These are phyloP conservation scores for Draba incana DNA, from an alignment of 345 rosid species.

Conservation along the genomic window DNA sequence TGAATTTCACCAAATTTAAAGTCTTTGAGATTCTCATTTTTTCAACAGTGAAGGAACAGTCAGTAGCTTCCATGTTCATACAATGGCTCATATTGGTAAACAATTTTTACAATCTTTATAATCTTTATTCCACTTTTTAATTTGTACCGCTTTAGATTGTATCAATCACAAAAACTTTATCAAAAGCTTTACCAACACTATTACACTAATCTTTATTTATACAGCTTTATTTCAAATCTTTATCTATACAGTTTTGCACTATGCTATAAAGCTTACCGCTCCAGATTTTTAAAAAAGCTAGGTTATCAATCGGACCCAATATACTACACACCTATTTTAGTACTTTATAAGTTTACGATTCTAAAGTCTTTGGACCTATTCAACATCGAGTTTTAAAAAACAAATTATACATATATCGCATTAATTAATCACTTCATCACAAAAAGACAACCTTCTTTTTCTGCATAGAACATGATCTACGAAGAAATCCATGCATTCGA, in stretches of 20 bases:
- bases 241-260: no score
- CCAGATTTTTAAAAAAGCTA: no score
- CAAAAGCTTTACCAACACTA: no score
- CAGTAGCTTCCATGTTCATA: slow-evolving; percentile 30
- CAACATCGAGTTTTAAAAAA: slow-evolving; percentile 2
- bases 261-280: no score
- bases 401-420: not conserved
- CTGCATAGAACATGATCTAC: slow-evolving; percentile 43
- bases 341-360: slow-evolving; percentile 4
- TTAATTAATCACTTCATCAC: slow-evolving; percentile 28
- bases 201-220: no score
- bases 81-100: no score
- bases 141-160: no score
- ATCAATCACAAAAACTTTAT: no score
- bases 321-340: not conserved
- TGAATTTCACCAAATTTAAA: slow-evolving; percentile 35
- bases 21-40: slow-evolving; percentile 23
- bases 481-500: slow-evolving; percentile 44
- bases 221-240: no score
- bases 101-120: no score
- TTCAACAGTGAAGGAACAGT: slow-evolving; percentile 20
- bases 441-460: slow-evolving; percentile 44
- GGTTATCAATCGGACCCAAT: no score
- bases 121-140: no score
- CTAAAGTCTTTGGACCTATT: slow-evolving; percentile 25